Evolutionary conservation across 306 rosid genomes (phyloP).

Genomic region (Quercus mongolica): DNA sequence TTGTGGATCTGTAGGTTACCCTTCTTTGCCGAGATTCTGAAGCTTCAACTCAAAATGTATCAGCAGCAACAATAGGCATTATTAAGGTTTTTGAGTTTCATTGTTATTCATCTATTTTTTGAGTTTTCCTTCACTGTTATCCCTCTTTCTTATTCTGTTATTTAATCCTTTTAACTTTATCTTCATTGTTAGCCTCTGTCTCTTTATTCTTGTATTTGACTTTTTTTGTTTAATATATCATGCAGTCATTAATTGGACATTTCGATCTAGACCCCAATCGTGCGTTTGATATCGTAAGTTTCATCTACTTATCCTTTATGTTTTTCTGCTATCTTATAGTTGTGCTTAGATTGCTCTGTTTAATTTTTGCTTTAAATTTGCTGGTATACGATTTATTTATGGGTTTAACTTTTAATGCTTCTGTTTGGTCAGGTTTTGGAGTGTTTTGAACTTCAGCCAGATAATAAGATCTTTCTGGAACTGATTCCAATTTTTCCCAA

Average conservation of each 20-base stretch:
- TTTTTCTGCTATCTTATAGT: neutral
- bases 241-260: constrained; percentile 99
- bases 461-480: constrained; percentile 69
- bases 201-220: constrained; percentile 9
- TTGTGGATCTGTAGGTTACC: constrained; percentile 54
- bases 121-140: no score
- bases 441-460: constrained; percentile 95
- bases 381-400: neutral
- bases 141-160: no score
- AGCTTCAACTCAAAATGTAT: constrained; percentile 50
- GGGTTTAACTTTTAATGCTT: neutral
- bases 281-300: constrained; percentile 92
- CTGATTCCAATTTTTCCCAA: constrained; percentile 94
- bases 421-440: constrained; percentile 66
- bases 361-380: neutral
- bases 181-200: neutral
- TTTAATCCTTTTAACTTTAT: no score
- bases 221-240: constrained; percentile 18
- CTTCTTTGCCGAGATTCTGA: constrained; percentile 82
- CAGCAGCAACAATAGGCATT: constrained; percentile 82
- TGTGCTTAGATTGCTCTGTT: constrained; percentile 11
- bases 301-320: neutral
- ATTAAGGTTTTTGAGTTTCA: constrained; percentile 66
- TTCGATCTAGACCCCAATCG: constrained; percentile 99
- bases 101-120: neutral